phyloP scores from a whole-genome alignment of 2,329 filamentous ascomycete genomes.

The Penicillium digitatum region DNA sequence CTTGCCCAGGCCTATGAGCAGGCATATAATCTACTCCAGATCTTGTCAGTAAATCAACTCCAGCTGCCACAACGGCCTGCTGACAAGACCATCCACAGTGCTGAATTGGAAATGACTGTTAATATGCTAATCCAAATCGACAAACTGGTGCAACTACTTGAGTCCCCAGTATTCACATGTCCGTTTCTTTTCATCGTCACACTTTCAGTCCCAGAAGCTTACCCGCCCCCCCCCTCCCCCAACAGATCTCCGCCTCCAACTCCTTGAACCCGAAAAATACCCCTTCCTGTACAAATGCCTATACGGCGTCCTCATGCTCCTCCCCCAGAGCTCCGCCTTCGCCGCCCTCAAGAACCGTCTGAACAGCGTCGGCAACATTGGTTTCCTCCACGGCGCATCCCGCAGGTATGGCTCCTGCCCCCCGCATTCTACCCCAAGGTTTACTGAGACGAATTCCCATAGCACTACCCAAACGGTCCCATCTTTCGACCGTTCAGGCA shows the following conservation, averaged over 20 bases:
- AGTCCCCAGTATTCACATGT: conserved; percentile 98
- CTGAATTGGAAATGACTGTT: conserved; percentile 96
- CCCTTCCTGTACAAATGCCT: conserved; percentile 96
- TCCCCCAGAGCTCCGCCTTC: conserved; percentile 97
- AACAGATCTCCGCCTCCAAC: conserved; percentile 82
- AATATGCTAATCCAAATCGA: conserved; percentile 99
- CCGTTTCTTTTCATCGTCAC: conserved; percentile 31
- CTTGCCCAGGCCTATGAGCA: conserved; percentile 97
- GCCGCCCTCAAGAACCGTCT: conserved; percentile 93
- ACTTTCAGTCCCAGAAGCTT: conserved; percentile 6
- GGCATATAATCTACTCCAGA: conserved; percentile 90
- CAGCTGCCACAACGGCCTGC: neutral
- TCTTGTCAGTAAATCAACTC: conserved; percentile 64
- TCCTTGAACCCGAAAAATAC: conserved; percentile 91
- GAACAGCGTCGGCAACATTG: conserved; percentile 95
- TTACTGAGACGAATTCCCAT: conserved; percentile 3
- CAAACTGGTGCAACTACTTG: conserved; percentile 92
- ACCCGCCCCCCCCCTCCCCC: no score
- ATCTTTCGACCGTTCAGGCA: conserved; percentile 65
- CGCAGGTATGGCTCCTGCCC: conserved; percentile 60
- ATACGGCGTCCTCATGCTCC: conserved; percentile 92
- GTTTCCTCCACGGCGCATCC: conserved; percentile 80
- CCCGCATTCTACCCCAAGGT: neutral
- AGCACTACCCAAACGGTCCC: conserved; percentile 29
- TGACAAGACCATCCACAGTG: conserved; percentile 53